Evolutionary conservation across 345 rosid genomes (phyloP).

Genomic region (Salix dunnii): DNA sequence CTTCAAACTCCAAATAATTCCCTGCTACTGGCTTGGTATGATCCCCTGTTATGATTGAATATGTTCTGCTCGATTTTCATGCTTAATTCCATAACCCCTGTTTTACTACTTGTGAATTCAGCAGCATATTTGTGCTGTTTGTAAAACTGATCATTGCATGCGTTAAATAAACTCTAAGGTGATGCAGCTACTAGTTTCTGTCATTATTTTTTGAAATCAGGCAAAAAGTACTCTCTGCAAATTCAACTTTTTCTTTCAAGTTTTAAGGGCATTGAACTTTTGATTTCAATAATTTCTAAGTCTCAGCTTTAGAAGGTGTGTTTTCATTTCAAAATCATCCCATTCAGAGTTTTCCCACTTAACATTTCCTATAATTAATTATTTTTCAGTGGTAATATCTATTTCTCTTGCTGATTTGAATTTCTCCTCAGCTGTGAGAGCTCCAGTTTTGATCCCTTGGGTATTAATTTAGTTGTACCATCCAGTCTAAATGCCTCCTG

Average conservation of each 20-base stretch:
- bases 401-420: slow-evolving; percentile 32
- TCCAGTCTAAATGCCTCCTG: slow-evolving; percentile 47
- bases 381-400: slow-evolving; percentile 16
- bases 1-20: background rate
- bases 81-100: too few species aligned
- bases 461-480: slow-evolving; percentile 51
- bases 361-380: slow-evolving; percentile 10
- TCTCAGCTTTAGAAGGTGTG: background rate
- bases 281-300: background rate
- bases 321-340: background rate
- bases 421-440: slow-evolving; percentile 47
- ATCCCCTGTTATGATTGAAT: background rate
- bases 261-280: background rate
- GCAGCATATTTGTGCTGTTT: background rate
- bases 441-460: slow-evolving; percentile 76
- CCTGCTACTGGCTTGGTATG: background rate
- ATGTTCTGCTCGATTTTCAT: background rate
- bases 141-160: background rate
- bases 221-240: background rate
- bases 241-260: background rate
- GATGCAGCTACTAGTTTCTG: background rate
- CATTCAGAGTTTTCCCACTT: background rate
- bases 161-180: background rate
- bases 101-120: background rate
- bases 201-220: background rate